Base-by-base conservation (phyloP, 2,329 filamentous ascomycete species). In the Talaromyces sp. region DNA sequence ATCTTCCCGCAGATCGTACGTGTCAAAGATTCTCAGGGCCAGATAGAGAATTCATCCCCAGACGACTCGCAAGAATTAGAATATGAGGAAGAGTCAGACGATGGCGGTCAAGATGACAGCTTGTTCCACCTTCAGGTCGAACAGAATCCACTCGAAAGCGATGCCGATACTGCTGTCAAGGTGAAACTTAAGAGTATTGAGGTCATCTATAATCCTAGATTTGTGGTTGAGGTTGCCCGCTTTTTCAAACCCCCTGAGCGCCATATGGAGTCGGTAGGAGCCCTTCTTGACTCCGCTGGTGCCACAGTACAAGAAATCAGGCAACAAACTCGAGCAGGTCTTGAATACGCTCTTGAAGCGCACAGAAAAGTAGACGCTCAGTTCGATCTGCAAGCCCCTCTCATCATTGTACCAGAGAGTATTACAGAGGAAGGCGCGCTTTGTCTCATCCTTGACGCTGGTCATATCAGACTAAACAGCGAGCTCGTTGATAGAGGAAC, bases 321-420 rank as follows among this genome's bases (percentile, higher is more conserved):
- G 39, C 93, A 98, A 75, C 96, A 99, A 79, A 99, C 96, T 4
- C 87, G 96, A 75, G 94, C 95, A 59, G 94, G 95, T 31, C 85
- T 99, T 39, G 93, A 99, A 77, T 99, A 97, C 78, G 96, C 95
- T 0, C 82, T 99, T 3, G 91, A 97, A 72, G 96, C 99, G 75
- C 95, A 99, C 83, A 98, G 97, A 82, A 98, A 95, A 1, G 90
- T 99, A 75, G 97, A 99, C 72, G 94, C 94, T 14, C 92, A 98
- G 71, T 84, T 99, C 50, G 95, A 99, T 76, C 86, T 99, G 13
- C 93, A 97, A 74, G 95, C 95, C 0, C 95, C 95, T 41, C 86
- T 99, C 1, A 96, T 99, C 70, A 98, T 99, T 68, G 87, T 99
- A 10, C 95, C 95, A 0, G 93, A 98, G 74, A 97, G 90, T 72